Evolutionary conservation across 495 filamentous ascomycete species (phyloP), one percentile per base, ranked within the genome.

Genomic region (Pseudomonodictys pantanalensis): DNA sequence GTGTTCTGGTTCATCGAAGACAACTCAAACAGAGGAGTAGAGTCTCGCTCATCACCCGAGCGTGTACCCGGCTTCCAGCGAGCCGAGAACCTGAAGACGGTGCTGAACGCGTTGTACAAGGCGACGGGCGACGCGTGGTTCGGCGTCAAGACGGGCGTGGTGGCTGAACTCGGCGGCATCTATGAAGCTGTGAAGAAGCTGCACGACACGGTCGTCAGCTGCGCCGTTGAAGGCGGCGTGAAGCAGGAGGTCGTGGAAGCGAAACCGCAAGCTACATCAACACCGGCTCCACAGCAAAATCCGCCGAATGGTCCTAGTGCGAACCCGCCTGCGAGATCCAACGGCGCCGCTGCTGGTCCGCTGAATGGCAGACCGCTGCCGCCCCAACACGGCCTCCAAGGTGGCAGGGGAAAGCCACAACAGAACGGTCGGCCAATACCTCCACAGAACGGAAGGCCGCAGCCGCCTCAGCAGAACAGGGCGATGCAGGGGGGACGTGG

Each of bases 101-200:
- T 55, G 24, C 56, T 75, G 20, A 47, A 64, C 25, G 53, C 24
- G 17, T 48, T 73, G 18, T 72, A 48, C 47, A 47, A 32, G 7
- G 44, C 54, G 1, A 44, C 35, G 18, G 68, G 63, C 11, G 55
- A 69, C 17, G 59, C 57, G 33, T 76, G 73, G 73, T 33, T 42
- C 12, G 73, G 73, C 1, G 25, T 72, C 28, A 55, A 65, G 0
- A 69, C 59, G 20, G 69, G 72, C 3, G 52, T 72, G 15, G 51
- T 71, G 3, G 71, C 72, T 17, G 58, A 64, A 26, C 26, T 68
- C 17, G 53, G 48, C 17, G 71, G 68, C 23, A 53, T 71, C 17
- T 52, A 25, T 10, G 52, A 55, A 6, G 66, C 61, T n/a, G 25
- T 74, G 20, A 43, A 47, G 42, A 67, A 48, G 55, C 48, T 74